These are phyloP conservation scores for Diplocarpon rosae DNA, from an alignment of 2,329 filamentous ascomycete species.

Conservation along the genomic window DNA sequence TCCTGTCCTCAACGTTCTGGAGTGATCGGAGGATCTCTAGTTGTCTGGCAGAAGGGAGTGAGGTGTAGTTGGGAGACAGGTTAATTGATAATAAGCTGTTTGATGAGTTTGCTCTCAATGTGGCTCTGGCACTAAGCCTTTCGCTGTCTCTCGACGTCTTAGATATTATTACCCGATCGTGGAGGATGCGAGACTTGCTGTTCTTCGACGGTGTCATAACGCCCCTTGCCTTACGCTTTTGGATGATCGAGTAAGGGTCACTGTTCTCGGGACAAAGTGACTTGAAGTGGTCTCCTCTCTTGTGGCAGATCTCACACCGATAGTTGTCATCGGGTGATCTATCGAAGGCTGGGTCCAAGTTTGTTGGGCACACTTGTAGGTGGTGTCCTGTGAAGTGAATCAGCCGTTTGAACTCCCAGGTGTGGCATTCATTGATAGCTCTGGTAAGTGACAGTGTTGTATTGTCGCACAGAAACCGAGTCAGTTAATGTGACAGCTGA, in stretches of 20 bases:
- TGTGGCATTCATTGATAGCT: too few relatives aligned
- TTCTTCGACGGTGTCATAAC: conserved; percentile 2
- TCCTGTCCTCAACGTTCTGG: conserved; percentile 1
- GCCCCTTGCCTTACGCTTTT: conserved; percentile 23
- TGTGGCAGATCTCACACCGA: conserved; percentile 28
- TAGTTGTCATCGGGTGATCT: conserved; percentile 25
- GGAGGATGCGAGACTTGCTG: neutral
- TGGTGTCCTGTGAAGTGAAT: conserved; percentile 29
- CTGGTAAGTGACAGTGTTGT: too few relatives aligned
- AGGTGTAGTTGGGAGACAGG: neutral
- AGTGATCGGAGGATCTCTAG: neutral
- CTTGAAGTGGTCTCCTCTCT: conserved; percentile 28
- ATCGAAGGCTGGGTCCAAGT: conserved; percentile 32
- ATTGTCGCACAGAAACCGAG: too few relatives aligned
- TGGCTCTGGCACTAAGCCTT: too few relatives aligned
- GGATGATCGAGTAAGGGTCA: conserved; percentile 26
- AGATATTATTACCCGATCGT: too few relatives aligned
- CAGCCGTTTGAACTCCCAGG: neutral
- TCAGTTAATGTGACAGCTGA: too few relatives aligned
- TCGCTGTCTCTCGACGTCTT: too few relatives aligned
- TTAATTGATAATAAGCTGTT: neutral
- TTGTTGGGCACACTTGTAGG: conserved; percentile 32
- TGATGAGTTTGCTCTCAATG: too few relatives aligned
- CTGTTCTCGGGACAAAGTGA: conserved; percentile 31
- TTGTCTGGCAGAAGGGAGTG: neutral